Evolutionary conservation across 352 stramenopile genomes (phyloP), one percentile per base, ranked within the genome.

Genomic region (Globisporangium iwayamae): DNA sequence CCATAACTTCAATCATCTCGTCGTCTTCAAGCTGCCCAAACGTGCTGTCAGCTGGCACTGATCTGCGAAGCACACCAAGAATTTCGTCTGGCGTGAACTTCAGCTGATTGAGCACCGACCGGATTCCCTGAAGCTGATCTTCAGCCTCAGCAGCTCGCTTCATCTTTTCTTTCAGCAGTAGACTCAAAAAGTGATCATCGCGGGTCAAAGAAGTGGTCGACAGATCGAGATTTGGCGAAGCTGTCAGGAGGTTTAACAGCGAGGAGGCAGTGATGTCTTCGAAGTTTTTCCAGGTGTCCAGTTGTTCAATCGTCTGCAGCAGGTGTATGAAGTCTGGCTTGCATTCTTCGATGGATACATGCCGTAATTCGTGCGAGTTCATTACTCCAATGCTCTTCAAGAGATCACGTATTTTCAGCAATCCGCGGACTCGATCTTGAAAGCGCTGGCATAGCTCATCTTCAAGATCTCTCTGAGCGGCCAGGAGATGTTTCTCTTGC

Each of bases 161-260:
- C 5, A 73, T 66, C 56, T 93, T 91, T 48, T 93, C 84, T 45
- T 79, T 78, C 22, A 83, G 60, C 41, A 95, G 68, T 2, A 62
- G 63, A 20, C 72, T 78, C 22, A 90, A 43, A 38, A 91, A 25
- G 45, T 73, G 53, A 14, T 80, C 63, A 30, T 87, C 78, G 34
- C 69, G 69, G 28, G 75, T 69, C 22, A 80, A 56, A 38, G 56
- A 68, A 41, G 57, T 46, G 7, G 22, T 57, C 18, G 73, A 75
- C 10, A 87, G 51, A 11, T 59, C 51, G n/a, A 64, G 61, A 20
- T 32, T 53, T 38, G 57, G 60, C 18, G 45, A 66, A 28, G n/a
- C 46, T n/a, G 16, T 39, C 45, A 85, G 48, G 1, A 45, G 4
- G 4, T 51, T 39, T 5, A 62, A 9, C 3, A 73, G 32, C 11